A percentile compares a stretch with the other conserved stretches of the same genome.
phyloP scores from a whole-genome alignment of 345 rosid genomes.

The Linum usitatissimum region DNA sequence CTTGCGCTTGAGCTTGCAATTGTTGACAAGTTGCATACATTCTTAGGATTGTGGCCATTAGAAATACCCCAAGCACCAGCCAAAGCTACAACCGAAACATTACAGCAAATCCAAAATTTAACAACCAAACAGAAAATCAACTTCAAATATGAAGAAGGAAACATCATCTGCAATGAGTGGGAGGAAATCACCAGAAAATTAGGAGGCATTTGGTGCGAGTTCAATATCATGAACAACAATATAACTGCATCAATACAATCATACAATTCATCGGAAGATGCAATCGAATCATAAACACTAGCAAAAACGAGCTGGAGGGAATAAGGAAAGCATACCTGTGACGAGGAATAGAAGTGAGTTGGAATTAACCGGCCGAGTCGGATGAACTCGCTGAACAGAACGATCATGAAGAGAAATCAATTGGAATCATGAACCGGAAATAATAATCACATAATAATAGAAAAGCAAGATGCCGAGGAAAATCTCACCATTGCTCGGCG shows the following conservation, averaged over 20 bases:
- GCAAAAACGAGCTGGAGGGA: background rate
- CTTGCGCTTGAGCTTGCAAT: slow-evolving; percentile 24
- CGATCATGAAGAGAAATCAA: background rate
- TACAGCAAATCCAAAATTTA: background rate
- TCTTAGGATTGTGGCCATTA: slow-evolving; percentile 22
- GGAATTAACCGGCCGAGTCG: slow-evolving; percentile 22
- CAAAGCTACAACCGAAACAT: slow-evolving; percentile 13
- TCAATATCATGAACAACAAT: slow-evolving; percentile 21
- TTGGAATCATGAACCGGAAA: background rate
- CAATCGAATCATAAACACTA: background rate
- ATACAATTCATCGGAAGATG: background rate
- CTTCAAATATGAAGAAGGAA: background rate
- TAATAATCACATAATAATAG: no score
- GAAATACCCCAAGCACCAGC: slow-evolving; percentile 23
- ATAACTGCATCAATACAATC: slow-evolving; percentile 13
- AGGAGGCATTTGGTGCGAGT: slow-evolving; percentile 24
- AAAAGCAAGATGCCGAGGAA: background rate
- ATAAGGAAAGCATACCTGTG: slow-evolving; percentile 11
- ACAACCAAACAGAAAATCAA: background rate
- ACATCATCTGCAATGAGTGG: background rate
- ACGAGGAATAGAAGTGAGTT: slow-evolving; percentile 23
- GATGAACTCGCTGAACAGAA: slow-evolving; percentile 20
- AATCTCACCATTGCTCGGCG: slow-evolving; percentile 16
- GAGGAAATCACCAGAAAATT: slow-evolving; percentile 15
- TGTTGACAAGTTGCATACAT: slow-evolving; percentile 28